Conservation (phyloP, 2,329 filamentous ascomycete species). For the Bipolaris sorokiniana region DNA sequence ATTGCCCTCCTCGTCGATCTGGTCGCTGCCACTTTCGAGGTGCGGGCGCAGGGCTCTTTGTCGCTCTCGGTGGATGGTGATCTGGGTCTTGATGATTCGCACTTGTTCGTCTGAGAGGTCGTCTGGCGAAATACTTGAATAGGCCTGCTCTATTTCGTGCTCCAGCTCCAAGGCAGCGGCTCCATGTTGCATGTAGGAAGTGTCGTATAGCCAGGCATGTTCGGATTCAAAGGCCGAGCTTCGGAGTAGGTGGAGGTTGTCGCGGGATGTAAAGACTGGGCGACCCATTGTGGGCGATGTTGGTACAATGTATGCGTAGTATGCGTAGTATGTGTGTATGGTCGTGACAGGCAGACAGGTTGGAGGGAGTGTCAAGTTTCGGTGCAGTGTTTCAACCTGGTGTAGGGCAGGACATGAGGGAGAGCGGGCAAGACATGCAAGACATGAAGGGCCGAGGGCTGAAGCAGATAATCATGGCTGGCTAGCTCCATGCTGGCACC, state of each 20-base stretch:
- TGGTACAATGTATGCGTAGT: not conserved
- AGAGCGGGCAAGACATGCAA: slow-evolving; percentile 12
- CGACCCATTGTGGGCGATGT: slow-evolving; percentile 34
- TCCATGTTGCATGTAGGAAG: slow-evolving; percentile 45
- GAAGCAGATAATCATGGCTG: slow-evolving; percentile 14
- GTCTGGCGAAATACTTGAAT: slow-evolving; percentile 45
- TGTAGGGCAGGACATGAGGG: not conserved
- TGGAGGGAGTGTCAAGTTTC: not conserved
- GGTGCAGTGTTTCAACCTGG: slow-evolving; percentile 5
- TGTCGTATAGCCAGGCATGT: slow-evolving; percentile 48
- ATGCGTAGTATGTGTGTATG: not conserved
- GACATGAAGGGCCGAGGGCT: slow-evolving; percentile 18
- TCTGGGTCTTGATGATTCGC: slow-evolving; percentile 44
- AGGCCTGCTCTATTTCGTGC: slow-evolving; percentile 40
- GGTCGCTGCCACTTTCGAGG: slow-evolving; percentile 46
- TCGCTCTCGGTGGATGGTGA: slow-evolving; percentile 45
- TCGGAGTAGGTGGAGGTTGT: slow-evolving; percentile 43
- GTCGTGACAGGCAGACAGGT: not conserved
- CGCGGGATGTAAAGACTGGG: slow-evolving; percentile 31
- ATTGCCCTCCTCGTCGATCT: slow-evolving; percentile 45
- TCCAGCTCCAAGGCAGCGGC: slow-evolving; percentile 44
- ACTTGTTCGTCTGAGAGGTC: slow-evolving; percentile 46
- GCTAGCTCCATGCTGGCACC: slow-evolving; percentile 12
- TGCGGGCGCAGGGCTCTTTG: slow-evolving; percentile 45
- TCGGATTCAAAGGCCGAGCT: slow-evolving; percentile 48